Percentiles rank a stretch among this genome's conserved stretches.
Evolutionary conservation across 2,329 filamentous ascomycete species (phyloP).

Genomic region (Aspergillus flavus): DNA sequence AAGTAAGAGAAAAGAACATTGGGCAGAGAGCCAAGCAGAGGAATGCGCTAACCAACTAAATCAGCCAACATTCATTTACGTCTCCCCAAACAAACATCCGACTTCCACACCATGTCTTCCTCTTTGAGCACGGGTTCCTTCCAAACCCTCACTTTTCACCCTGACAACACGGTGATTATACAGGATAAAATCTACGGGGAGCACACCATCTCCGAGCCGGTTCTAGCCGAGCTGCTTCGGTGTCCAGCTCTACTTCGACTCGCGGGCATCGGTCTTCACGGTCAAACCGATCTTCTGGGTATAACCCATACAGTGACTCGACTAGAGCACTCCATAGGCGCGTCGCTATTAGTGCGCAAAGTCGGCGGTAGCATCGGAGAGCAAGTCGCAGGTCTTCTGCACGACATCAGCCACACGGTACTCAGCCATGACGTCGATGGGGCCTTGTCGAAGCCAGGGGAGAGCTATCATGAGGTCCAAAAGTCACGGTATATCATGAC

Average conservation of each 20-base stretch:
- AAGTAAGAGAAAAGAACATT: background rate
- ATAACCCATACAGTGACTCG: constrained; percentile 40
- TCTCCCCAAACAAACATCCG: background rate
- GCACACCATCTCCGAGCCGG: constrained; percentile 37
- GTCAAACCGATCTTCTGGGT: constrained; percentile 39
- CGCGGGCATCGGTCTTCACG: constrained; percentile 40
- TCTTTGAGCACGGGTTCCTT: constrained; percentile 13
- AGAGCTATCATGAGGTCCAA: constrained; percentile 45
- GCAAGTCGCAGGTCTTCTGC: constrained; percentile 43
- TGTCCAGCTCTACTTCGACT: constrained; percentile 37
- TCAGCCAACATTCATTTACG: background rate
- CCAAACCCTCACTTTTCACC: constrained; percentile 21
- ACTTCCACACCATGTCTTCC: background rate
- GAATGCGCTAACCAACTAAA: background rate
- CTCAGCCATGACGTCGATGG: constrained; percentile 47
- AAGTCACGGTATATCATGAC: constrained; percentile 40
- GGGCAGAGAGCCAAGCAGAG: background rate
- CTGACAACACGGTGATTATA: constrained; percentile 27
- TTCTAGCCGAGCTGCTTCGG: constrained; percentile 41
- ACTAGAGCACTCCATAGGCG: constrained; percentile 46
- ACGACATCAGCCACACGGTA: constrained; percentile 44
- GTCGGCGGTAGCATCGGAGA: constrained; percentile 40
- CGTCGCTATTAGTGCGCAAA: constrained; percentile 41
- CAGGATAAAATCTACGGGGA: constrained; percentile 41
- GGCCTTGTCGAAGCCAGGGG: constrained; percentile 40